phyloP scores from a whole-genome alignment of 129 eudicot genomes.

The Centella asiatica region DNA sequence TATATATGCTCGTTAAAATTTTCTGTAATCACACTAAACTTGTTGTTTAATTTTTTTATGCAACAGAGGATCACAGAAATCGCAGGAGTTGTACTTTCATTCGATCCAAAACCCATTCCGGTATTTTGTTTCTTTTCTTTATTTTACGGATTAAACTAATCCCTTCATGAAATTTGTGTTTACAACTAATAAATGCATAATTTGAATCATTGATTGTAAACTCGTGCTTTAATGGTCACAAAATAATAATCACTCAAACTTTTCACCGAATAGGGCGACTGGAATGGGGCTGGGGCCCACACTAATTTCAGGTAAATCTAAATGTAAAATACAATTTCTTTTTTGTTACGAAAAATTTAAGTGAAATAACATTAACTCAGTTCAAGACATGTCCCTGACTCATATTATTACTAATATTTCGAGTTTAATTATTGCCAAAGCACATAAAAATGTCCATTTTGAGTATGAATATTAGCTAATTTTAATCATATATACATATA shows the following conservation, averaged over 20 bases:
- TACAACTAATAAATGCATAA: no score
- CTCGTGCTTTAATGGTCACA: background rate
- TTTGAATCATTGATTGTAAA: background rate
- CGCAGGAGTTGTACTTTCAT: conserved; percentile 4
- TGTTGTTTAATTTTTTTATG: background rate
- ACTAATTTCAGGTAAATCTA: conserved; percentile 9
- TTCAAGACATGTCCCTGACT: background rate
- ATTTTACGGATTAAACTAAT: no score
- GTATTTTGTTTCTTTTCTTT: background rate
- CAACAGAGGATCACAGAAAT: conserved; percentile 12
- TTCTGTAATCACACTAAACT: no score
- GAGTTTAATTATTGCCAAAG: no score
- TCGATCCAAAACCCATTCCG: conserved; percentile 14
- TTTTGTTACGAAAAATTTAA: background rate
- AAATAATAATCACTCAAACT: background rate
- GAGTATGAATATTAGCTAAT: no score
- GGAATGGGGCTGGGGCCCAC: conserved; percentile 17
- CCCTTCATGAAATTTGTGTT: no score
- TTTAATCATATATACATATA: no score
- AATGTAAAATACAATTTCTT: background rate
- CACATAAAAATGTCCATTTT: no score
- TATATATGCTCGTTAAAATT: no score
- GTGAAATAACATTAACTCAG: background rate
- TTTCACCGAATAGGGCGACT: background rate
- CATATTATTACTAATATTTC: background rate